Conservation (phyloP, 441 rosid species). For the Gossypium lobatum region DNA sequence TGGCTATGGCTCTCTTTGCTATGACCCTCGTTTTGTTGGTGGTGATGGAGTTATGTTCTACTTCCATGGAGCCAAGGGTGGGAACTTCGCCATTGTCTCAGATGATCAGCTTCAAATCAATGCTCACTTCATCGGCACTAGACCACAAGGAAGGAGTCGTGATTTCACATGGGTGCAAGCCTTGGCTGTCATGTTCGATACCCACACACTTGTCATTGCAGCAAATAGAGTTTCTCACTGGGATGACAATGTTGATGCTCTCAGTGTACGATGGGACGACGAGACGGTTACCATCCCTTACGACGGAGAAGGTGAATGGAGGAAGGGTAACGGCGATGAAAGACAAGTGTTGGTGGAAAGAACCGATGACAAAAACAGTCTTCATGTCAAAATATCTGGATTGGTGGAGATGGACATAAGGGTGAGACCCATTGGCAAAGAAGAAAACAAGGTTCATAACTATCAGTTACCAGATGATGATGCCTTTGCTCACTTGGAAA, state of each 20-base stretch:
- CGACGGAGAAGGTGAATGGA: constrained; percentile 62
- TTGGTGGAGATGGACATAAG: constrained; percentile 52
- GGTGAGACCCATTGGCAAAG: constrained; percentile 58
- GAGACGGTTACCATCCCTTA: constrained; percentile 37
- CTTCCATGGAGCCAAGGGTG: constrained; percentile 80
- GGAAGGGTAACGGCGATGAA: constrained; percentile 12
- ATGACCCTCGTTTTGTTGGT: constrained; percentile 78
- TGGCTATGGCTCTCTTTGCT: constrained; percentile 78
- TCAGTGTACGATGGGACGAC: constrained; percentile 40
- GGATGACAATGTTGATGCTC: constrained; percentile 47
- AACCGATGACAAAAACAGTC: constrained; percentile 54
- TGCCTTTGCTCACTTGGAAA: constrained; percentile 81
- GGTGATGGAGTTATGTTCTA: constrained; percentile 93
- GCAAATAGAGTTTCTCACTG: constrained; percentile 53
- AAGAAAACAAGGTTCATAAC: constrained; percentile 66
- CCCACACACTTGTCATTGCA: constrained; percentile 53
- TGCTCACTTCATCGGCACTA: constrained; percentile 81
- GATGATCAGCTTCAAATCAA: constrained; percentile 71
- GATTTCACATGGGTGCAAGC: constrained; percentile 96
- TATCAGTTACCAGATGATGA: constrained; percentile 63
- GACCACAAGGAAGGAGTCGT: constrained; percentile 68
- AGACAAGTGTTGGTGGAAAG: constrained; percentile 53
- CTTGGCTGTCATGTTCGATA: constrained; percentile 53
- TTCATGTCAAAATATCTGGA: constrained; percentile 49
- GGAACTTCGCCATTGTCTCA: constrained; percentile 78